Conservation (phyloP, 306 rosid species). For the Dalbergia oliveri region DNA sequence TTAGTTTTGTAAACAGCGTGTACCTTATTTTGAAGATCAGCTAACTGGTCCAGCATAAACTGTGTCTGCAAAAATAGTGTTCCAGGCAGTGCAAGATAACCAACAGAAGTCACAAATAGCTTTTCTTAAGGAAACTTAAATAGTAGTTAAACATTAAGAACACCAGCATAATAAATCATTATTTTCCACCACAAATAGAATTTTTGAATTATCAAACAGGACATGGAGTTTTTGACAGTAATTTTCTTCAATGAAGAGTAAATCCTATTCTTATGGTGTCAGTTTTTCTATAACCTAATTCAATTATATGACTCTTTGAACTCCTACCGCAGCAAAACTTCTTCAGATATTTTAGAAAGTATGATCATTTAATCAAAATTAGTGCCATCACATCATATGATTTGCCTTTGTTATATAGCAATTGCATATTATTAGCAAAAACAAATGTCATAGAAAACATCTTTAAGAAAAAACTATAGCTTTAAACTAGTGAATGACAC, state of each 20-base stretch:
- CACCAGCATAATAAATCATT: neutral
- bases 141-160: neutral
- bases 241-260: neutral
- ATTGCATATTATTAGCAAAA: neutral
- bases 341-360: too few relatives aligned
- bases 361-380: neutral
- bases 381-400: neutral
- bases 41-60: constrained; percentile 88
- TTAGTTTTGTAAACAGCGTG: neutral
- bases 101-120: constrained; percentile 30
- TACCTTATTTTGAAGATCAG: constrained; percentile 95
- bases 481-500: too few relatives aligned
- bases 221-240: neutral
- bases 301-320: neutral
- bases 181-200: neutral
- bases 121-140: neutral
- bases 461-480: too few relatives aligned
- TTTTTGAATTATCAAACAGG: neutral
- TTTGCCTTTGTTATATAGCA: neutral
- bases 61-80: constrained; percentile 77
- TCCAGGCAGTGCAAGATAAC: constrained; percentile 5
- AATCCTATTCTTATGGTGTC: neutral
- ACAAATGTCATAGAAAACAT: neutral
- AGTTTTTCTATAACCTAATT: neutral
- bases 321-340: neutral